Conservation (phyloP, 768 basidiomycete genomes). For the Collybia sp. region DNA sequence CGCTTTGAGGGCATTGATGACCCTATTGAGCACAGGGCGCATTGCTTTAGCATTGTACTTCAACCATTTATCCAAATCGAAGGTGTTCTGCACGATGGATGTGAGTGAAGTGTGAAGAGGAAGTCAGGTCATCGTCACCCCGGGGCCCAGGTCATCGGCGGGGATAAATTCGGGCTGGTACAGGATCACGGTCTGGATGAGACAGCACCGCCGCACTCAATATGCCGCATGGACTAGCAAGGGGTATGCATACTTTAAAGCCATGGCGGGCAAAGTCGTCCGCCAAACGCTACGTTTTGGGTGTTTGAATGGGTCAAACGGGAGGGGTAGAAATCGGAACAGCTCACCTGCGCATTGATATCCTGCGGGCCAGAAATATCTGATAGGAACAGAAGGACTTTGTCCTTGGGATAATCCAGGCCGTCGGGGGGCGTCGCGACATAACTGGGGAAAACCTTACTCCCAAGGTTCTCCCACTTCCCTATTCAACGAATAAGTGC, state of each 20-base stretch:
- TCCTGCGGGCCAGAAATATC: slow-evolving; percentile 50
- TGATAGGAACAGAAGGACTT: slow-evolving; percentile 49
- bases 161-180: slow-evolving; percentile 41
- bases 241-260: slow-evolving; percentile 29
- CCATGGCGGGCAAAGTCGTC: slow-evolving; percentile 43
- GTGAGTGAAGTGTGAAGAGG: not conserved
- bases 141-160: slow-evolving; percentile 26
- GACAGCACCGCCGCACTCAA: not conserved
- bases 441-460: slow-evolving; percentile 46
- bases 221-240: not conserved
- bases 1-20: slow-evolving; percentile 51
- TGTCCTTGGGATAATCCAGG: slow-evolving; percentile 48
- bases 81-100: slow-evolving; percentile 16
- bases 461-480: slow-evolving; percentile 39
- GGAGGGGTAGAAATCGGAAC: not conserved
- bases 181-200: slow-evolving; percentile 27
- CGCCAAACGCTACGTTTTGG: slow-evolving; percentile 25
- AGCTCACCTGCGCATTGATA: slow-evolving; percentile 37
- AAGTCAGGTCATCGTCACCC: slow-evolving; percentile 13
- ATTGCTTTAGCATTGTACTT: slow-evolving; percentile 34
- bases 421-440: slow-evolving; percentile 48
- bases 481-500: slow-evolving; percentile 26
- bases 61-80: slow-evolving; percentile 41
- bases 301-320: not conserved
- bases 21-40: slow-evolving; percentile 49